These are phyloP conservation scores for Lentinula aciculospora DNA, from an alignment of 768 basidiomycete genomes.

Conservation along the genomic window DNA sequence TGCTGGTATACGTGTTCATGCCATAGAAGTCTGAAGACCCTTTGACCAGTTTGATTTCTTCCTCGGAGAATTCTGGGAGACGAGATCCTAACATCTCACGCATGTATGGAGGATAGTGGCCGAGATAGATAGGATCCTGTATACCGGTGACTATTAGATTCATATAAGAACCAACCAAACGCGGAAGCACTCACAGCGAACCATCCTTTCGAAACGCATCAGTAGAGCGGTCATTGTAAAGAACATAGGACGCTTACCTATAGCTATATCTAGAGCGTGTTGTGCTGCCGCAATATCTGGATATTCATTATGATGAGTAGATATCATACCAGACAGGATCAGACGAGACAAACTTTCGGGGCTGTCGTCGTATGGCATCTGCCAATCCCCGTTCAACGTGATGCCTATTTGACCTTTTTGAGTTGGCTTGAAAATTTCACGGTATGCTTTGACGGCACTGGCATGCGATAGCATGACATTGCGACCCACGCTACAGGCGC, in stretches of 20 bases:
- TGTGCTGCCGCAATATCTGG: slow-evolving; percentile 65
- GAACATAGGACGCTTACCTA: slow-evolving; percentile 39
- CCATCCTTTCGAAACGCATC: slow-evolving; percentile 36
- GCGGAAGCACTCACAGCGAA: slow-evolving; percentile 41
- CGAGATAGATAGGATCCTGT: slow-evolving; percentile 68
- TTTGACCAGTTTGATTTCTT: slow-evolving; percentile 51
- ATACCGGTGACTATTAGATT: neutral
- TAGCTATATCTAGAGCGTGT: slow-evolving; percentile 65
- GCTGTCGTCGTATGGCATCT: slow-evolving; percentile 64
- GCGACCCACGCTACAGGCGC: slow-evolving; percentile 50
- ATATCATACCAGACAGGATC: neutral
- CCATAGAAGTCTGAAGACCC: slow-evolving; percentile 70
- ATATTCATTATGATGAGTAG: neutral
- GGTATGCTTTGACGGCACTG: slow-evolving; percentile 58
- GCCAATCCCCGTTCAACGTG: slow-evolving; percentile 74
- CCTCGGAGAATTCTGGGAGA: slow-evolving; percentile 52
- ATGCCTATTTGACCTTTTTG: slow-evolving; percentile 75
- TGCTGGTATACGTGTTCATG: slow-evolving; percentile 69
- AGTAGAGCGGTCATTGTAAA: neutral
- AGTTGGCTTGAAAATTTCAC: slow-evolving; percentile 53
- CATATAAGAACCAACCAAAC: slow-evolving; percentile 8
- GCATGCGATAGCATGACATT: slow-evolving; percentile 67
- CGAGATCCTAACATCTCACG: slow-evolving; percentile 49
- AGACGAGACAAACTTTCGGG: slow-evolving; percentile 50
- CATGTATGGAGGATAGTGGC: slow-evolving; percentile 57